These are phyloP conservation scores for Pharnaceum exiguum DNA, from an alignment of 148 eudicot genomes.

Conservation along the genomic window DNA sequence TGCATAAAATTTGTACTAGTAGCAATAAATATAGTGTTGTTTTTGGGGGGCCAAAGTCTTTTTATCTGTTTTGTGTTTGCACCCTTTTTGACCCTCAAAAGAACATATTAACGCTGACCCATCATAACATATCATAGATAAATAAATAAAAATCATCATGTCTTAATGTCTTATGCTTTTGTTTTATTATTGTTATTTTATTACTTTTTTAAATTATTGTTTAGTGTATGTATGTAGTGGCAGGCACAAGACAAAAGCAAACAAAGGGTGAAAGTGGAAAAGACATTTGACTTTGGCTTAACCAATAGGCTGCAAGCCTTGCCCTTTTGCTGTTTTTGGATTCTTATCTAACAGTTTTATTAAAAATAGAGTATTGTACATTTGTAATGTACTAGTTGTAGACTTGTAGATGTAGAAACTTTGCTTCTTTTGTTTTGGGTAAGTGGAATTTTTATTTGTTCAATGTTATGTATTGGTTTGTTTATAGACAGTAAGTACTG, in stretches of 20 bases:
- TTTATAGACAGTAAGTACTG: not conserved
- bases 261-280: not conserved
- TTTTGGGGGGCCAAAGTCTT: constrained; percentile 2
- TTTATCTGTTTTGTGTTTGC: not conserved
- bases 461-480: not conserved
- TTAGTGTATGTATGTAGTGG: not conserved
- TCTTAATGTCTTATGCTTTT: no score
- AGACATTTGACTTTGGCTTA: constrained; percentile 7
- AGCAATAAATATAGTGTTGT: not conserved
- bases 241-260: not conserved
- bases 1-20: not conserved
- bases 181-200: no score
- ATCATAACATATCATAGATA: no score
- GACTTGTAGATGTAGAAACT: not conserved
- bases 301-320: not conserved
- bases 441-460: not conserved
- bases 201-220: not conserved
- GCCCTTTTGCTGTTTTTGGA: not conserved
- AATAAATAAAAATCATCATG: no score
- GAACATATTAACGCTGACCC: constrained; percentile 1
- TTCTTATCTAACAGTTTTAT: not conserved
- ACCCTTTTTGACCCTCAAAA: not conserved
- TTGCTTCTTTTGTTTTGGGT: not conserved
- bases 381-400: not conserved
- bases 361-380: not conserved